Conservation (phyloP, 306 rosid species). For the Ziziphus jujuba region DNA sequence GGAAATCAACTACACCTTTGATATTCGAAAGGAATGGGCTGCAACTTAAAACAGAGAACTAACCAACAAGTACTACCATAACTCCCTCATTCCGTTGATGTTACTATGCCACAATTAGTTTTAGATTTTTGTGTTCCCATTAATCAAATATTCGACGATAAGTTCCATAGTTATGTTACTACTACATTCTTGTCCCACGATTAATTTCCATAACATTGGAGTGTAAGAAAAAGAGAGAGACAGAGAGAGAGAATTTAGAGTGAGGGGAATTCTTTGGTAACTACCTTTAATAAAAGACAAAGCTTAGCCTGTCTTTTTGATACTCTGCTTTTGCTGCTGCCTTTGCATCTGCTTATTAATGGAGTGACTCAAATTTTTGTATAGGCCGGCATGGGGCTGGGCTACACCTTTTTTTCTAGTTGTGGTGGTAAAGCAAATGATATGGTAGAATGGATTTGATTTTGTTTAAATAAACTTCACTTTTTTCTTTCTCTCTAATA, state of each 20-base stretch:
- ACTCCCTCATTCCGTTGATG: constrained; percentile 21
- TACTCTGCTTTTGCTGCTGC: neutral
- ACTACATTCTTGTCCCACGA: constrained; percentile 6
- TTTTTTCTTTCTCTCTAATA: neutral
- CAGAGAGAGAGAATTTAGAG: neutral
- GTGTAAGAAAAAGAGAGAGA: constrained; percentile 22
- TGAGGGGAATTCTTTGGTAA: constrained; percentile 24
- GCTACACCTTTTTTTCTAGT: neutral
- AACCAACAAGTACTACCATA: constrained; percentile 1
- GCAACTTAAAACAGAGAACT: constrained; percentile 17
- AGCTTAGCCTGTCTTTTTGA: constrained; percentile 14
- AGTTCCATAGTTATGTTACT: constrained; percentile 26
- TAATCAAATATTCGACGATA: constrained; percentile 13
- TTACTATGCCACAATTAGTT: constrained; percentile 21
- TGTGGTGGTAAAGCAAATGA: neutral
- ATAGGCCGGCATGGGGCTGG: neutral
- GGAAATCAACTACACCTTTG: constrained; percentile 52
- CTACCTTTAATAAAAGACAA: constrained; percentile 24
- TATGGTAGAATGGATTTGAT: neutral
- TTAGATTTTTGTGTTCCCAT: constrained; percentile 7
- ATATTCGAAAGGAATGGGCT: constrained; percentile 52
- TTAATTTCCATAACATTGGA: constrained; percentile 21
- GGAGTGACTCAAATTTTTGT: neutral
- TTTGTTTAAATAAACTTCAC: neutral
- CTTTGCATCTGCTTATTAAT: neutral